Conservation (phyloP, 2,329 filamentous ascomycete species). For the Verticillium nubilum region DNA sequence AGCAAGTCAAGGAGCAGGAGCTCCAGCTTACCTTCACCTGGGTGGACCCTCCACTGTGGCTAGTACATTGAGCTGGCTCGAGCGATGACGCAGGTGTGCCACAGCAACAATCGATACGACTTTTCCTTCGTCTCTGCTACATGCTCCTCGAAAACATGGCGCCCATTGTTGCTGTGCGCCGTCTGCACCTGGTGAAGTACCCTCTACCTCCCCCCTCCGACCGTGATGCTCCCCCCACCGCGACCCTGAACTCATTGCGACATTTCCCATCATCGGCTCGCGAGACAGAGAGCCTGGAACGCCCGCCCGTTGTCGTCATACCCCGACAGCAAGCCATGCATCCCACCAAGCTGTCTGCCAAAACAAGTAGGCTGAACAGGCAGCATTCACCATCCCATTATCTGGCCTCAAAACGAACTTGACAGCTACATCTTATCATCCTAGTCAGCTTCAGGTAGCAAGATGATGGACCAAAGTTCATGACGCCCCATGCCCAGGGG, state of each 20-base stretch:
- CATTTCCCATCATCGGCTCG: neutral
- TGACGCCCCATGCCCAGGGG: neutral
- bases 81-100: conserved; percentile 13
- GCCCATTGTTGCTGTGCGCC: neutral
- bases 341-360: neutral
- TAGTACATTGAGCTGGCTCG: conserved; percentile 11
- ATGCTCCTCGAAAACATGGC: neutral
- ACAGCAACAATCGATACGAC: conserved; percentile 11
- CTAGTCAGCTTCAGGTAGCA: neutral
- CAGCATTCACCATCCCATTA: neutral
- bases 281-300: neutral
- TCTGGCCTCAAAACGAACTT: neutral
- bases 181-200: neutral
- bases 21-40: neutral
- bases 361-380: neutral
- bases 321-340: neutral
- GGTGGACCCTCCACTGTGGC: conserved; percentile 7
- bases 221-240: neutral
- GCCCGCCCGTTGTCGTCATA: neutral
- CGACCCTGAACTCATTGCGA: conserved; percentile 5
- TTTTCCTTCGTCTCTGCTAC: neutral
- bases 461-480: neutral
- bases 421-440: neutral
- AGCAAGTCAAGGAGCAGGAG: neutral
- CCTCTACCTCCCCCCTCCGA: neutral